Conservation (phyloP, 495 filamentous ascomycete genomes). For the Penicillium angulare region DNA sequence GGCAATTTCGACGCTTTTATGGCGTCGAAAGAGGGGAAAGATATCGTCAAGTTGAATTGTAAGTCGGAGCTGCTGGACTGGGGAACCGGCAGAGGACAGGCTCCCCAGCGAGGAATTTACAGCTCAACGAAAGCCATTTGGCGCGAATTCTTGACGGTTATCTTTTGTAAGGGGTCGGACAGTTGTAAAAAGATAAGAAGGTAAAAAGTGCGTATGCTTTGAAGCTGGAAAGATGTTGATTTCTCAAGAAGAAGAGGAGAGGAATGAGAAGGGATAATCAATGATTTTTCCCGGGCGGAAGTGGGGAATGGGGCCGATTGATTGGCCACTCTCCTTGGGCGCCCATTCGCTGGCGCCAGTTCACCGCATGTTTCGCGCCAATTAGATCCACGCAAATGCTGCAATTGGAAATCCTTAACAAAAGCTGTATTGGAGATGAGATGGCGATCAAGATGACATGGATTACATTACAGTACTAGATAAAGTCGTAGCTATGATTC, state of each 20-base stretch:
- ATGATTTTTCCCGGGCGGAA: conserved; percentile 31
- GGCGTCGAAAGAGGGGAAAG: conserved; percentile 56
- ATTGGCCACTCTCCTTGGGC: conserved; percentile 24
- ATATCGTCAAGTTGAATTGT: conserved; percentile 78
- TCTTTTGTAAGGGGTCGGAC: conserved; percentile 48
- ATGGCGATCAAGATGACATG: too few species aligned
- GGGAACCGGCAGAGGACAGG: conserved; percentile 62
- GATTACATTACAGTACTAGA: too few species aligned
- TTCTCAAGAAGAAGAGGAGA: too few species aligned
- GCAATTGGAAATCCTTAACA: background rate
- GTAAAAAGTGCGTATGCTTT: conserved; percentile 12
- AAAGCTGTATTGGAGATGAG: background rate
- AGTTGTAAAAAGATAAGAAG: conserved; percentile 21
- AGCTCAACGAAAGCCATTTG: conserved; percentile 87
- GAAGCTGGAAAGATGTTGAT: conserved; percentile 33
- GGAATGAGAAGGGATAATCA: conserved; percentile 22
- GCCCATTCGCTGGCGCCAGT: conserved; percentile 31
- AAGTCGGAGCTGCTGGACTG: conserved; percentile 75
- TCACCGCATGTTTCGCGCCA: conserved; percentile 41
- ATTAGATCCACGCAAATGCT: background rate
- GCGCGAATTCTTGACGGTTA: conserved; percentile 77
- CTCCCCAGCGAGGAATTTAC: conserved; percentile 84
- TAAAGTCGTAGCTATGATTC: too few species aligned
- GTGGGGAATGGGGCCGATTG: conserved; percentile 19
- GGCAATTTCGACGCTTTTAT: conserved; percentile 47